Evolutionary conservation across 306 rosid species (phyloP).

Genomic region (Sechiopsis laciniata): DNA sequence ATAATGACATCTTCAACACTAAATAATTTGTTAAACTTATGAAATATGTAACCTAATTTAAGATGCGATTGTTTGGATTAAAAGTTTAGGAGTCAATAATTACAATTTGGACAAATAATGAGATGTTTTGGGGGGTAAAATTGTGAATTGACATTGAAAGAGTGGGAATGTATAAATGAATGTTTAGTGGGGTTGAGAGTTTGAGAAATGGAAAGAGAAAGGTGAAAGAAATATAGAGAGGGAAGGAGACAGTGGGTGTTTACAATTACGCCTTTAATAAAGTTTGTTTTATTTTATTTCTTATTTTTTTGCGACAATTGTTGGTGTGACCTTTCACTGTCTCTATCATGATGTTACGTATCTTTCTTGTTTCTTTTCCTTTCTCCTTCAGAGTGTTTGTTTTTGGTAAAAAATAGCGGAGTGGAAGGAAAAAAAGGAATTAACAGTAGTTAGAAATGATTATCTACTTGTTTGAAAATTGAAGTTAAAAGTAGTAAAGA

Average conservation of each 20-base stretch:
- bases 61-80: too few species aligned
- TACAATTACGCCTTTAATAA: slow-evolving; percentile 17
- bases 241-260: slow-evolving; percentile 10
- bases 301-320: slow-evolving; percentile 31
- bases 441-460: too few species aligned
- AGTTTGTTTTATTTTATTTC: not conserved
- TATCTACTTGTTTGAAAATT: too few species aligned
- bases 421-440: too few species aligned
- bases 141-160: not conserved
- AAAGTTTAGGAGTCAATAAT: too few species aligned
- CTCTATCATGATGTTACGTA: slow-evolving; percentile 32
- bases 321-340: slow-evolving; percentile 45
- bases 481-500: too few species aligned
- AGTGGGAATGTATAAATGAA: not conserved
- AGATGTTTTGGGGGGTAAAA: not conserved
- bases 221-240: not conserved
- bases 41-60: too few species aligned
- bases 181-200: not conserved
- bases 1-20: too few species aligned
- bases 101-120: too few species aligned
- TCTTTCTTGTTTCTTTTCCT: not conserved
- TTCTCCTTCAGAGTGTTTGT: too few species aligned
- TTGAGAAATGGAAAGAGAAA: not conserved
- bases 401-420: too few species aligned
- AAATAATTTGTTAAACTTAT: too few species aligned